Conservation (phyloP, 108 stramenopile species). For the Cylindrotheca closterium region DNA sequence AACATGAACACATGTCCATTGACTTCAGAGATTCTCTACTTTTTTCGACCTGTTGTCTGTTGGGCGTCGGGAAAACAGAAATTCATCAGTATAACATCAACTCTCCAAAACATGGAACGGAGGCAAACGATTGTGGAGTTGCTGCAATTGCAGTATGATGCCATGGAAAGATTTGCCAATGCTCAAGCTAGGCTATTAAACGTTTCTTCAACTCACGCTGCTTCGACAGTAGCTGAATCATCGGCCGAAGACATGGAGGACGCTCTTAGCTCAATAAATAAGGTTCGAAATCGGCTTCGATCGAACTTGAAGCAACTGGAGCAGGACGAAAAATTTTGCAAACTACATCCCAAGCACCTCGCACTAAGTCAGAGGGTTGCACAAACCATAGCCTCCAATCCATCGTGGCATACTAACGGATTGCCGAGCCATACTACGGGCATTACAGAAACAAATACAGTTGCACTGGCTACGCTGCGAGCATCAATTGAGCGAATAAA, state of each 20-base stretch:
- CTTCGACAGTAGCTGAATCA: not conserved
- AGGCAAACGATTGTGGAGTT: too few relatives aligned
- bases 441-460: constrained; percentile 19
- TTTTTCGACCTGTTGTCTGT: too few relatives aligned
- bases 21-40: too few relatives aligned
- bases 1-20: too few relatives aligned
- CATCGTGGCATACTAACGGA: constrained; percentile 23
- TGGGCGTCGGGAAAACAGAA: too few relatives aligned
- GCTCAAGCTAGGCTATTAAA: constrained; percentile 28
- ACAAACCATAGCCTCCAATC: constrained; percentile 18
- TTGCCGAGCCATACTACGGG: constrained; percentile 14
- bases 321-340: not conserved
- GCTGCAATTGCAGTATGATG: constrained; percentile 22
- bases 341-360: not conserved
- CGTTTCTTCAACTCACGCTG: too few relatives aligned
- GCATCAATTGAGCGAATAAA: constrained; percentile 18
- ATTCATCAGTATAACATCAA: too few relatives aligned
- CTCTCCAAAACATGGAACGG: too few relatives aligned
- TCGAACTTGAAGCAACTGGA: constrained; percentile 5
- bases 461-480: constrained; percentile 23
- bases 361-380: constrained; percentile 23
- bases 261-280: constrained; percentile 6
- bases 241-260: not conserved
- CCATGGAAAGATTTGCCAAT: constrained; percentile 34
- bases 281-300: constrained; percentile 1